Conservation (phyloP, 2,329 filamentous ascomycete species). For the Aspergillus sp. region DNA sequence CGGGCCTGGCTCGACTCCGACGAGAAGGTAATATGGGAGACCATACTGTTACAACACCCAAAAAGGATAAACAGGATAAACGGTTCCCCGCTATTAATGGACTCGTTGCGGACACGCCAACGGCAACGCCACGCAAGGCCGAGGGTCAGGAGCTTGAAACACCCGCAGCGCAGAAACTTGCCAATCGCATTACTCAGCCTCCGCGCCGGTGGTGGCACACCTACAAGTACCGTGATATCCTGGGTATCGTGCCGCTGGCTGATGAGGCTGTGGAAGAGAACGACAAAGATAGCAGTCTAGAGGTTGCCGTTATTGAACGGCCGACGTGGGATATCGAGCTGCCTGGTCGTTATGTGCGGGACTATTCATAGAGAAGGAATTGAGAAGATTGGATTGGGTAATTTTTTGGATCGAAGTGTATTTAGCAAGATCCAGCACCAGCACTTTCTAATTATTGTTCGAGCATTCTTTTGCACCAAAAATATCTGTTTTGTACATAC, state of each 20-base stretch:
- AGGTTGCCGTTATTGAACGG: conserved; percentile 83
- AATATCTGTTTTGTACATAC: no score
- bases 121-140: neutral
- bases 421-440: no score
- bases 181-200: conserved; percentile 20
- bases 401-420: no score
- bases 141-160: conserved; percentile 1
- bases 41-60: conserved; percentile 12
- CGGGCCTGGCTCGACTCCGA: conserved; percentile 26
- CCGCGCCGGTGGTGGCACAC: conserved; percentile 61
- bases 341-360: conserved; percentile 61
- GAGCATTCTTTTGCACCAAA: no score
- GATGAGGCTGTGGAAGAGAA: conserved; percentile 25
- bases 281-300: conserved; percentile 33
- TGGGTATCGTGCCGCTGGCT: conserved; percentile 60
- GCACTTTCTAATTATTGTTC: no score
- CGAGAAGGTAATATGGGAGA: conserved; percentile 14
- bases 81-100: conserved; percentile 11
- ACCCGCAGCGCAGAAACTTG: conserved; percentile 15
- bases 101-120: conserved; percentile 12
- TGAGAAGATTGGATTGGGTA: no score
- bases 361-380: conserved; percentile 25
- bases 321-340: conserved; percentile 77
- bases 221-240: conserved; percentile 88
- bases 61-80: conserved; percentile 13